Percentiles rank a stretch among this genome's conserved stretches.
Evolutionary conservation across 495 filamentous ascomycete genomes (phyloP).

Genomic region (Bombardia bombarda): DNA sequence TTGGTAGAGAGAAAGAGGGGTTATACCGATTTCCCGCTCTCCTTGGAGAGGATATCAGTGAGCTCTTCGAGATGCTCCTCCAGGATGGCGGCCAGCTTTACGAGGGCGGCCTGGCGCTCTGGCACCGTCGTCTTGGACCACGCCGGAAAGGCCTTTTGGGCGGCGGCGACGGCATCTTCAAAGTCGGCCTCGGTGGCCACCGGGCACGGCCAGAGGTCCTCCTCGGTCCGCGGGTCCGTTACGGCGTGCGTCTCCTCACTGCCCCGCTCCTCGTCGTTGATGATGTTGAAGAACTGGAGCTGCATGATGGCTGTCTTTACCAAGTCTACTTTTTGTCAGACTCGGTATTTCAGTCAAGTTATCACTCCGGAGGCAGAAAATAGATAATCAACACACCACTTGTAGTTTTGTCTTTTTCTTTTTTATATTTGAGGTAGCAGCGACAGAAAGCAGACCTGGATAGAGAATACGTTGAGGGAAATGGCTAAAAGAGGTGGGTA

Average conservation of each 20-base stretch:
- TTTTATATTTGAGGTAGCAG: too few relatives aligned
- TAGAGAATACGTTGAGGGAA: too few relatives aligned
- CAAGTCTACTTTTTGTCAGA: too few relatives aligned
- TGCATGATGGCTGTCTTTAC: too few relatives aligned
- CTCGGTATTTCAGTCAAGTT: too few relatives aligned
- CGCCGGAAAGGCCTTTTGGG: slow-evolving; percentile 33
- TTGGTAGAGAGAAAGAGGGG: background rate
- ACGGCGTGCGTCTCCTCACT: slow-evolving; percentile 28
- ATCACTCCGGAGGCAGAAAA: too few relatives aligned
- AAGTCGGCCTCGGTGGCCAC: slow-evolving; percentile 37
- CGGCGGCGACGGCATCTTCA: slow-evolving; percentile 41
- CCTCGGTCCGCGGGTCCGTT: slow-evolving; percentile 39
- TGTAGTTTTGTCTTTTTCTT: too few relatives aligned
- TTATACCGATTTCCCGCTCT: slow-evolving; percentile 34
- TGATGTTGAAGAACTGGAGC: slow-evolving; percentile 36
- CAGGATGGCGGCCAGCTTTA: slow-evolving; percentile 39
- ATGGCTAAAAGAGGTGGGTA: too few relatives aligned
- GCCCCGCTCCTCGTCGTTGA: slow-evolving; percentile 35
- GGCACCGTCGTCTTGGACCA: slow-evolving; percentile 34
- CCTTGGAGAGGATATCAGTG: slow-evolving; percentile 27
- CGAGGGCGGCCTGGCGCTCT: slow-evolving; percentile 46
- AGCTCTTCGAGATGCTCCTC: slow-evolving; percentile 28
- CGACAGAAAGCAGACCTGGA: too few relatives aligned
- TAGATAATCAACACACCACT: too few relatives aligned
- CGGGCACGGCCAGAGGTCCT: slow-evolving; percentile 38